phyloP scores from a whole-genome alignment of 1,284 basidiomycete species.

The Agaricales sp. region DNA sequence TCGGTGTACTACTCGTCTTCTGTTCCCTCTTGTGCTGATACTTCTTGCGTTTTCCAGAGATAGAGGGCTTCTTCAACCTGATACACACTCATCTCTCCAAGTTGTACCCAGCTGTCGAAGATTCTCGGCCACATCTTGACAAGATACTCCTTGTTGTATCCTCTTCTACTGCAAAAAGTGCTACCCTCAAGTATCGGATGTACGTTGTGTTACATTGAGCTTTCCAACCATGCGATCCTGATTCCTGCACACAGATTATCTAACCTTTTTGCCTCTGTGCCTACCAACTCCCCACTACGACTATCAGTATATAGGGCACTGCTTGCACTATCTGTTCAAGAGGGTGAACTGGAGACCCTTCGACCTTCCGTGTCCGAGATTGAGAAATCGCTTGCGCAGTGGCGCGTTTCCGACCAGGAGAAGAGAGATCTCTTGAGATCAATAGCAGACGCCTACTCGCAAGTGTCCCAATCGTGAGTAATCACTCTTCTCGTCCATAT shows the following conservation, averaged over 20 bases:
- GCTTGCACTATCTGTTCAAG: conserved; percentile 51
- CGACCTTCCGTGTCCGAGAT: conserved; percentile 54
- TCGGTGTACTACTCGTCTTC: conserved; percentile 20
- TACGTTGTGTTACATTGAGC: conserved; percentile 22
- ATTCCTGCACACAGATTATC: conserved; percentile 64
- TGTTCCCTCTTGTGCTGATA: conserved; percentile 4
- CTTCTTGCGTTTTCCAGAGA: conserved; percentile 44
- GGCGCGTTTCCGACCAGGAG: conserved; percentile 59
- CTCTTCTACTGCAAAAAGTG: conserved; percentile 38
- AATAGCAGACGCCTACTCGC: conserved; percentile 54
- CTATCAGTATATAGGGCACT: conserved; percentile 59
- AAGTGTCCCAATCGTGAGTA: conserved; percentile 49
- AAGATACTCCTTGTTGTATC: conserved; percentile 47
- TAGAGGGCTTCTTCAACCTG: conserved; percentile 82
- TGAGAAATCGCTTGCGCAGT: conserved; percentile 69
- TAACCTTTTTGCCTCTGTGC: conserved; percentile 81
- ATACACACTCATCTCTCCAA: conserved; percentile 60
- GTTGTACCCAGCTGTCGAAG: conserved; percentile 43
- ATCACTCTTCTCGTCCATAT: conserved; percentile 3
- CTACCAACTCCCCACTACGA: conserved; percentile 59
- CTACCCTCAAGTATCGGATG: conserved; percentile 62
- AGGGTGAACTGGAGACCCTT: conserved; percentile 62
- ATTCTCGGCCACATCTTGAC: conserved; percentile 38
- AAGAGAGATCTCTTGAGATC: conserved; percentile 63
- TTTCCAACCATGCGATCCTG: conserved; percentile 6